Conservation (phyloP, 139 green algal species). For the Chlamydomonas eustigma region DNA sequence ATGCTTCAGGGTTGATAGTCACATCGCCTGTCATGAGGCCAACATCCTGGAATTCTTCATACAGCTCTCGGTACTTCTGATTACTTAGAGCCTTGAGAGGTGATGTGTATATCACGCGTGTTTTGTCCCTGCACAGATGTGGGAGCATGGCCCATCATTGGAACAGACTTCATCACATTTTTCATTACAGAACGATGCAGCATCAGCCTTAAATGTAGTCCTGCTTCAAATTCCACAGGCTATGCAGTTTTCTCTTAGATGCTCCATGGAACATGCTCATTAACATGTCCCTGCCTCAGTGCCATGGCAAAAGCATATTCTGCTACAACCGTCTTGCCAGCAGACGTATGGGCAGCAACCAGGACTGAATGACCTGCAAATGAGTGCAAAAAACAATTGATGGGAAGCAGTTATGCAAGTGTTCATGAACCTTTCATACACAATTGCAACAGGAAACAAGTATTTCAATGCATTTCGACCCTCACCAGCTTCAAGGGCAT, state of each 20-base stretch:
- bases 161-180: no score
- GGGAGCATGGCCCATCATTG: no score
- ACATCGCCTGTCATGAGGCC: conserved; percentile 90
- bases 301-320: conserved; percentile 84
- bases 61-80: conserved; percentile 94
- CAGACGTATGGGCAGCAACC: conserved; percentile 89
- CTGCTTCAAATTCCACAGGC: no score
- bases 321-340: conserved; percentile 91
- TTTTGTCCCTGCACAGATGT: conserved; percentile 59
- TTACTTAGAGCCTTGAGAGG: conserved; percentile 96
- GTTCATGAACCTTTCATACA: no score
- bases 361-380: conserved; percentile 77
- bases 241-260: no score
- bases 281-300: not conserved
- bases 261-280: no score
- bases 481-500: conserved; percentile 76
- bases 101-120: conserved; percentile 93
- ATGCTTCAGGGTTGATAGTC: conserved; percentile 82
- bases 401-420: no score
- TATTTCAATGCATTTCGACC: no score
- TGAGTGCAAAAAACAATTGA: no score
- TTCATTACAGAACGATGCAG: no score
- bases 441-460: no score
- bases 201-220: no score
- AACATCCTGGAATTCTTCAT: conserved; percentile 46